Percentiles rank a stretch among this genome's conserved stretches.
Evolutionary conservation across 805 yeast genomes (phyloP).

Genomic region (Sugiyamaella valdiviana): DNA sequence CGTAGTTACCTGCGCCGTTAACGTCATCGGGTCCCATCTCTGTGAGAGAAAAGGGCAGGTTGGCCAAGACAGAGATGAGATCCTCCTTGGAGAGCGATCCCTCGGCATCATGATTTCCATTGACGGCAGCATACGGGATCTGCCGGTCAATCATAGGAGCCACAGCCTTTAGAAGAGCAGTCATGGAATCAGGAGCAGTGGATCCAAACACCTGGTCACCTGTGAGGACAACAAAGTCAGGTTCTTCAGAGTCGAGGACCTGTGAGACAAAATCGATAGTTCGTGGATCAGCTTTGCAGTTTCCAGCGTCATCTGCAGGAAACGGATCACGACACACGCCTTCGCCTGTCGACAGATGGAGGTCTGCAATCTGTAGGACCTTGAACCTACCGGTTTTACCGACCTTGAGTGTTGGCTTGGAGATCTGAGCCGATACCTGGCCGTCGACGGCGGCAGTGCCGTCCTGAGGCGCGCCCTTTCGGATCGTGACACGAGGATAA

Average conservation of each 20-base stretch:
- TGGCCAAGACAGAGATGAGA: constrained; percentile 49
- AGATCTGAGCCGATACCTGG: constrained; percentile 4
- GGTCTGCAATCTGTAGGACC: constrained; percentile 83
- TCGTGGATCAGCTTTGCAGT: constrained; percentile 73
- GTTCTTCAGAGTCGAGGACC: constrained; percentile 68
- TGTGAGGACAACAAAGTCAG: constrained; percentile 78
- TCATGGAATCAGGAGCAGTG: constrained; percentile 69
- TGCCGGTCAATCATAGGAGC: constrained; percentile 57
- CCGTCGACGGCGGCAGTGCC: not conserved
- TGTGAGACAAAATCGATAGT: constrained; percentile 55
- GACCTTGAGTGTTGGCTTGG: constrained; percentile 33
- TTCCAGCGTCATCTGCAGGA: constrained; percentile 28
- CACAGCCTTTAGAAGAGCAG: constrained; percentile 72
- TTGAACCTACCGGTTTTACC: constrained; percentile 51
- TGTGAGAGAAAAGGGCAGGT: constrained; percentile 65
- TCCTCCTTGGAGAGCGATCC: constrained; percentile 58
- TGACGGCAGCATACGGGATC: constrained; percentile 77
- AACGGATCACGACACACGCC: constrained; percentile 68
- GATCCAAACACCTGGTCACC: constrained; percentile 92
- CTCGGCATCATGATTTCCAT: constrained; percentile 96
- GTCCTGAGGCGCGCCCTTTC: constrained; percentile 12
- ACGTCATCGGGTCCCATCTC: constrained; percentile 57
- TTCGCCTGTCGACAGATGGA: constrained; percentile 80
- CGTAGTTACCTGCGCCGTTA: constrained; percentile 81
- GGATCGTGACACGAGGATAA: constrained; percentile 26